Base-by-base conservation (phyloP, 345 rosid genomes). In the Citrus australasica region DNA sequence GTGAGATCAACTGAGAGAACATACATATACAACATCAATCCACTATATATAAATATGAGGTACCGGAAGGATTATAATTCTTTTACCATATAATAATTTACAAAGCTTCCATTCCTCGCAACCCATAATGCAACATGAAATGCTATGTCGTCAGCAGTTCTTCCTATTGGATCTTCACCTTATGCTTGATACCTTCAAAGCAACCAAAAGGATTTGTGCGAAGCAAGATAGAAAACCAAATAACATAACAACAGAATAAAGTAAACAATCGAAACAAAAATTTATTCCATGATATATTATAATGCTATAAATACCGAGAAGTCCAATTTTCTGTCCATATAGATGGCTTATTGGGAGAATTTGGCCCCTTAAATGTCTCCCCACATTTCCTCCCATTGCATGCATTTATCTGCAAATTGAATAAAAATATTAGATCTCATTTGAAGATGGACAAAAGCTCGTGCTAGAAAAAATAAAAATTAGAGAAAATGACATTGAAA, bases 241-340 rank as follows among this genome's bases (percentile, higher is more conserved):
- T 53, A 53, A 53, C 19, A 16, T 17, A 53, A 53, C 22, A 53
- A 53, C 5, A 4, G n/a, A 17, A 6, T 53, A 22, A 5, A 53
- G 7, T 53, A 16, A 53, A 53, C 19, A 17, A 53, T 53, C 58
- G 2, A 53, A 16, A 53, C 21, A 53, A 4, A 53, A 53, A 17
- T 5, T 53, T 16, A 53, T 53, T 53, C 7, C 22, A 53, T 53
- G 58, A 53, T 17, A 53, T 46, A 13, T 42, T 42, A 13, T 46
- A 3, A 11, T 13, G 8, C 25, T 6, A 2, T 10, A 24, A 56
- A 25, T 81, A 84, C 86, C 66, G 60, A 71, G 80, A 71, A 67
- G 87, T 82, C 85, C 84, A 84, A 69, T 84, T 74, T 38, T 84
- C 87, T 37, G 85, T 82, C 87, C 87, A 84, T 30, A 84, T 82